These are phyloP conservation scores for Vicia faba DNA, from an alignment of 306 rosid species.

Conservation along the genomic window DNA sequence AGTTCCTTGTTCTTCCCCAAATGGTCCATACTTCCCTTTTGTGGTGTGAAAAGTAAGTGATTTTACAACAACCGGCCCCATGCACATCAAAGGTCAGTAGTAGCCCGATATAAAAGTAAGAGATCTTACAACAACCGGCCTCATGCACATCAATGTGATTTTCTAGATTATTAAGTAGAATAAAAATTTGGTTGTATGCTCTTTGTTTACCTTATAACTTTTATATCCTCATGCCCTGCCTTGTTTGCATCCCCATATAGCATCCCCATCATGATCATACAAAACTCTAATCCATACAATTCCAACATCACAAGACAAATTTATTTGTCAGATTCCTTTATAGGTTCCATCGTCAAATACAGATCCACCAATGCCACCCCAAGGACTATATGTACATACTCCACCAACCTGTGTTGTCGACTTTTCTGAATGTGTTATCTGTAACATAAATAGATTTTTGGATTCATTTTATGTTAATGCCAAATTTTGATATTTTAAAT, in stretches of 20 bases:
- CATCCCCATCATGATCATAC: too few species aligned
- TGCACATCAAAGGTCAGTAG: conserved; percentile 66
- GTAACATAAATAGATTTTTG: conserved; percentile 6
- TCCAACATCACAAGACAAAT: conserved; percentile 67
- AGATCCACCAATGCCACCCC: conserved; percentile 81
- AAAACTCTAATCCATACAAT: too few species aligned
- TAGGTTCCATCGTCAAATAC: conserved; percentile 71
- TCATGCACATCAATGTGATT: conserved; percentile 24
- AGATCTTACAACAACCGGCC: too few species aligned
- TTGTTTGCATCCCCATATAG: conserved; percentile 64
- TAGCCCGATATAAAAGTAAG: conserved; percentile 64
- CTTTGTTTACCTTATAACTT: conserved; percentile 66
- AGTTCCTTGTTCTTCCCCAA: conserved; percentile 86
- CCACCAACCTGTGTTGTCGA: conserved; percentile 51
- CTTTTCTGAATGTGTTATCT: conserved; percentile 42
- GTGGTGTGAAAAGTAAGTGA: conserved; percentile 80
- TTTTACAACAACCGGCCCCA: conserved; percentile 76
- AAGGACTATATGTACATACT: conserved; percentile 59
- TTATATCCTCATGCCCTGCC: conserved; percentile 87
- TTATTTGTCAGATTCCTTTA: conserved; percentile 71
- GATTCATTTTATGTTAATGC: conserved; percentile 26
- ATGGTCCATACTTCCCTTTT: conserved; percentile 72
- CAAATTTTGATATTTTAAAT: not conserved
- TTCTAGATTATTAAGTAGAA: conserved; percentile 10
- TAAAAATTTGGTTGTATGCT: conserved; percentile 19